Evolutionary conservation across 1,284 basidiomycete genomes (phyloP), one percentile per base, ranked within the genome.

Genomic region (Boletus holoroseus): DNA sequence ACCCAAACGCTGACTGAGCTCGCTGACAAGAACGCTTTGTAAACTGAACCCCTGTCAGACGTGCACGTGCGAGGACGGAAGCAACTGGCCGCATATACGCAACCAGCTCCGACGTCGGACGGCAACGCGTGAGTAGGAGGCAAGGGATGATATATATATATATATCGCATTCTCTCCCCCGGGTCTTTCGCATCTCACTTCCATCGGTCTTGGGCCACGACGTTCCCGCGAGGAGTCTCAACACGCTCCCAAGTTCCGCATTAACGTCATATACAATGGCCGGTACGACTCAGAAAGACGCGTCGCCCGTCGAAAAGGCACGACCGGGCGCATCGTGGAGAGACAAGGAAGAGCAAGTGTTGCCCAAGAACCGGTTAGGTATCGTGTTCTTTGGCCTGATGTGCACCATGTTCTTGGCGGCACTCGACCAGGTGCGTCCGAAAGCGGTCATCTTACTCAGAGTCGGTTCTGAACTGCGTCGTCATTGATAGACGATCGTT

Each of bases 401-500:
- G 73, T 68, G 73, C 30, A 71, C 71, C 24, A 67, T 77, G 2
- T 85, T 86, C 52, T 62, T 85, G 34, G 79, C 78, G 8, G 79
- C 80, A 6, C 70, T 82, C 32, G 80, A 82, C 59, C 81, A 82
- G 69, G 80, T 78, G 46, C 36, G 68, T 61, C 11, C 5, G 7
- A 8, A 16, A 11, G 4, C 15, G 1, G 1, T 26, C 11, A 1
- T 42, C 7, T 26, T 2, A 5, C 1, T 13, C 3, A n/a, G n/a
- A n/a, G n/a, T 20, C 0, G 2, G 13, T 12, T 13, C 35, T 38
- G 31, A 42, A 42, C 1, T 0, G 3, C 7, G 1, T 6, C 1
- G 15, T 28, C n/a, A 4, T 40, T 9, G n/a, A 28, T 41, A 88
- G 84, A 86, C 84, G 2, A 88, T 88, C 53, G 82, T 88, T 12